phyloP scores from a whole-genome alignment of 2,329 filamentous ascomycete genomes.

The Calonectria pauciramosa region DNA sequence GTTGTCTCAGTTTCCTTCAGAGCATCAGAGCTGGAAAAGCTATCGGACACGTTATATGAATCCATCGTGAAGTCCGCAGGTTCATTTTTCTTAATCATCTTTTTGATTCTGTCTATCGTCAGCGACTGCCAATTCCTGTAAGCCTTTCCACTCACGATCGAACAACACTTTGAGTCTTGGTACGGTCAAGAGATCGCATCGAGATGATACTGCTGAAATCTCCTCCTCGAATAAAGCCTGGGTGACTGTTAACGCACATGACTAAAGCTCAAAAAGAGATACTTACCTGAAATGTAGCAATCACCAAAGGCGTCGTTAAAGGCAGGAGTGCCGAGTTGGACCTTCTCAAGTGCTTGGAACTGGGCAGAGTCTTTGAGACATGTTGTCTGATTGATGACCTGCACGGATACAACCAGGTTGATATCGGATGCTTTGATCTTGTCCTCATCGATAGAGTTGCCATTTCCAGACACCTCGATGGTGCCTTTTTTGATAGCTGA shows the following conservation, averaged over 20 bases:
- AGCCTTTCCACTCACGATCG: constrained; percentile 2
- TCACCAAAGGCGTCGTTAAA: neutral
- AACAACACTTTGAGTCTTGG: neutral
- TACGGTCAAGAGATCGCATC: neutral
- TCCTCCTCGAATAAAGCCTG: too few species aligned
- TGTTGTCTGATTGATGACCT: constrained; percentile 1
- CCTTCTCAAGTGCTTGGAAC: neutral
- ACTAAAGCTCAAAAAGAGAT: too few species aligned
- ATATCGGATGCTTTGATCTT: neutral
- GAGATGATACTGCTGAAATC: neutral
- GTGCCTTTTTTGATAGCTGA: neutral
- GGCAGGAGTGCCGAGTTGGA: neutral
- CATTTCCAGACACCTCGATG: neutral
- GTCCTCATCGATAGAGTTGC: neutral
- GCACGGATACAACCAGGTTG: neutral
- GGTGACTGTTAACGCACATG: too few species aligned
- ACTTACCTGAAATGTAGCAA: constrained; percentile 1
- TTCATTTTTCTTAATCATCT: neutral
- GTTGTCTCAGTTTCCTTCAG: neutral
- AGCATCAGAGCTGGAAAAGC: neutral
- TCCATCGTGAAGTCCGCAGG: neutral
- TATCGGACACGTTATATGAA: neutral
- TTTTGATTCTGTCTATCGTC: neutral
- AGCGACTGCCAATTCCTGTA: too few species aligned
- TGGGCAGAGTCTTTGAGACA: neutral